phyloP scores from a whole-genome alignment of 1,284 basidiomycete genomes.

The Phellopilus nigrolimitatus region DNA sequence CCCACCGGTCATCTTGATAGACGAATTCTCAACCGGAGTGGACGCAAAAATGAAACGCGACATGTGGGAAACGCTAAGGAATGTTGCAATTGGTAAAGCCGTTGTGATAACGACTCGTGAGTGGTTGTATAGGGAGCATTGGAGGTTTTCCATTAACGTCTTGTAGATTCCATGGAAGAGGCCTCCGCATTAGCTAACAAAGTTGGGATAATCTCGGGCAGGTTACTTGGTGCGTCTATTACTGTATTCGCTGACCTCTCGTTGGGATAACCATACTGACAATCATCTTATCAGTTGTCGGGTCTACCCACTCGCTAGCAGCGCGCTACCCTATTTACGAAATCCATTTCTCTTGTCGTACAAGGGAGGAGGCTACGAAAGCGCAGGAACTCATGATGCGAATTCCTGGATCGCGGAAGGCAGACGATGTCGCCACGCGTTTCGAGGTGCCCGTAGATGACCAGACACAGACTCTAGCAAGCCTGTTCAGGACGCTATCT shows the following conservation, averaged over 20 bases:
- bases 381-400: slow-evolving; percentile 58
- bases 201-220: slow-evolving; percentile 68
- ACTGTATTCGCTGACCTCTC: too few species aligned
- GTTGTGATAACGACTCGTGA: slow-evolving; percentile 66
- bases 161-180: slow-evolving; percentile 78
- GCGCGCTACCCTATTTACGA: slow-evolving; percentile 70
- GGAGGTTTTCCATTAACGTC: too few species aligned
- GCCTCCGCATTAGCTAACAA: slow-evolving; percentile 71
- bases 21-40: slow-evolving; percentile 80
- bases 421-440: slow-evolving; percentile 72
- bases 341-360: slow-evolving; percentile 68
- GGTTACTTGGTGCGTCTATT: slow-evolving; percentile 58
- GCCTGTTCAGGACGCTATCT: slow-evolving; percentile 52
- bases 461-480: slow-evolving; percentile 41
- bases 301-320: slow-evolving; percentile 60
- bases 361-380: slow-evolving; percentile 49
- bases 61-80: slow-evolving; percentile 72
- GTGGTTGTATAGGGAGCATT: too few species aligned
- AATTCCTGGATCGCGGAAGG: slow-evolving; percentile 60
- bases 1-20: slow-evolving; percentile 72
- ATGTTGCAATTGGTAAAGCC: slow-evolving; percentile 59
- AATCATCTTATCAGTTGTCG: slow-evolving; percentile 47
- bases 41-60: slow-evolving; percentile 81
- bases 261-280: slow-evolving; percentile 1
- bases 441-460: slow-evolving; percentile 65